Evolutionary conservation across 2,329 filamentous ascomycete genomes (phyloP).

Genomic region (Paraconiothyrium brasiliense): DNA sequence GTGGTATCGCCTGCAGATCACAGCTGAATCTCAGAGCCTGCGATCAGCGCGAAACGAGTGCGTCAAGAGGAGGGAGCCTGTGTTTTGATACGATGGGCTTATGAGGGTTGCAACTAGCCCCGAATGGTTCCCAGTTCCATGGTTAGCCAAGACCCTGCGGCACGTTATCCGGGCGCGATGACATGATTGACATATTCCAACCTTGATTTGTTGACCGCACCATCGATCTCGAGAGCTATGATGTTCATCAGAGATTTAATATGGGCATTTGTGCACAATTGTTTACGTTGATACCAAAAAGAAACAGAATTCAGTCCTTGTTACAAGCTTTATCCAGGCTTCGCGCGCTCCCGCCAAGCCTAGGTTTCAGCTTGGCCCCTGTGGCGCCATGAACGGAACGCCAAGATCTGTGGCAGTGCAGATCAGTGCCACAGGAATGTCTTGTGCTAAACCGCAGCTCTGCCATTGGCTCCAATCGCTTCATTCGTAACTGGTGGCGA

Average conservation of each 20-base stretch:
- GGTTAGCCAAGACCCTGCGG: slow-evolving; percentile 13
- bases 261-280: neutral
- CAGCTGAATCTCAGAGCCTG: slow-evolving; percentile 4
- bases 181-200: slow-evolving; percentile 10
- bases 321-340: neutral
- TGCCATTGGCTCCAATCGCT: neutral
- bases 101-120: slow-evolving; percentile 15
- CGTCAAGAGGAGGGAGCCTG: slow-evolving; percentile 2
- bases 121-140: slow-evolving; percentile 6
- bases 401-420: slow-evolving; percentile 9
- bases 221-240: neutral
- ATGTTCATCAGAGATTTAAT: neutral
- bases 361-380: slow-evolving; percentile 2
- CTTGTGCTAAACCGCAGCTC: neutral
- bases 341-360: neutral
- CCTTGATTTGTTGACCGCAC: neutral
- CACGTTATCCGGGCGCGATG: slow-evolving; percentile 12
- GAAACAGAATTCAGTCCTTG: neutral
- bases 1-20: neutral
- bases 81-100: slow-evolving; percentile 15
- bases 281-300: neutral
- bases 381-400: slow-evolving; percentile 5
- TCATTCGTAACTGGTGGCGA: slow-evolving; percentile 8
- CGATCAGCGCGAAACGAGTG: slow-evolving; percentile 8
- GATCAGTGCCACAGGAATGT: neutral